Evolutionary conservation across 495 filamentous ascomycete species (phyloP).

Genomic region (Trichocladium antarcticum): DNA sequence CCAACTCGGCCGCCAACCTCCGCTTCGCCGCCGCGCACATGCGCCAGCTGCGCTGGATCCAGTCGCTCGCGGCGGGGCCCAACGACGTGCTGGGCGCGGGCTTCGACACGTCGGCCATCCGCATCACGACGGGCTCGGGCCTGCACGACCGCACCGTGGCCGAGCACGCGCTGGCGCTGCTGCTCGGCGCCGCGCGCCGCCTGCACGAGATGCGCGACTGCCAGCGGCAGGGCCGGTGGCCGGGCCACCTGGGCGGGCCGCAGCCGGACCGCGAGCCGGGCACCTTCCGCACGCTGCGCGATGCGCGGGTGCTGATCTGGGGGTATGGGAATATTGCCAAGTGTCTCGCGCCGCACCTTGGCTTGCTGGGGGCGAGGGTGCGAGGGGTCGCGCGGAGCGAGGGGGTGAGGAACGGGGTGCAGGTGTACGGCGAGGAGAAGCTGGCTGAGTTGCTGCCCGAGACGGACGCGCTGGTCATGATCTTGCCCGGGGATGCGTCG

Average conservation of each 20-base stretch:
- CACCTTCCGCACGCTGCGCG: conserved; percentile 44
- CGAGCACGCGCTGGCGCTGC: conserved; percentile 45
- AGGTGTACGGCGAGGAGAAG: conserved; percentile 39
- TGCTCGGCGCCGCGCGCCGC: conserved; percentile 39
- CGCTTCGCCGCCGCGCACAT: conserved; percentile 38
- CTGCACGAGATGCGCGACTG: conserved; percentile 50
- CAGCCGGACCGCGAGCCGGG: conserved; percentile 39
- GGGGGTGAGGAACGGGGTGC: conserved; percentile 48
- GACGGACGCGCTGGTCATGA: conserved; percentile 68
- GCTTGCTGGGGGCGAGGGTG: conserved; percentile 41
- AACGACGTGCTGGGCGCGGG: conserved; percentile 50
- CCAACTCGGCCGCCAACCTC: conserved; percentile 43
- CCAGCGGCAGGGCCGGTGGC: conserved; percentile 44
- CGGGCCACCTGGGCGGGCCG: conserved; percentile 45
- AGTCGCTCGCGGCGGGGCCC: conserved; percentile 49
- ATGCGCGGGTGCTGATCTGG: conserved; percentile 47
- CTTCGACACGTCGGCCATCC: conserved; percentile 36
- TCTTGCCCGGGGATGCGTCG: conserved; percentile 53
- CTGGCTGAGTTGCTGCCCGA: conserved; percentile 48
- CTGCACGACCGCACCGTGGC: conserved; percentile 51
- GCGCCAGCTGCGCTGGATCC: conserved; percentile 48
- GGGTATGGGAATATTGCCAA: conserved; percentile 81
- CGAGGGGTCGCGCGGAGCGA: conserved; percentile 38
- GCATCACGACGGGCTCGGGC: conserved; percentile 47
- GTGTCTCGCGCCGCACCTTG: conserved; percentile 60